Base-by-base conservation (phyloP, 805 yeast genomes). In the Nakazawaea wickerhamii region DNA sequence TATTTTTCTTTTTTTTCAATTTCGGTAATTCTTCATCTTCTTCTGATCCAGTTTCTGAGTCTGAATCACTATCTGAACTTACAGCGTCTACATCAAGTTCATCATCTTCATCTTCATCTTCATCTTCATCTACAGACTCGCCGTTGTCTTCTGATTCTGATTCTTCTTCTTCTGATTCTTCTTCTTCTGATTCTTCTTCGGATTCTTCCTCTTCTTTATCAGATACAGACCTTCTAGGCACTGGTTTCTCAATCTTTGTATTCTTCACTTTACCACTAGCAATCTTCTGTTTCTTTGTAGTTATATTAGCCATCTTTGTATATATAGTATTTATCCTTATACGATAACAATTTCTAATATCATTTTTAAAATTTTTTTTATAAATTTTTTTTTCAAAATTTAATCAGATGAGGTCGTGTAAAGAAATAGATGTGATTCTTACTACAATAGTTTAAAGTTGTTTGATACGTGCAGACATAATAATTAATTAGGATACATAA, bases 1-100 rank as follows among this genome's bases (percentile, higher is more conserved):
- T 64, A 40, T 73, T 73, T 54, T 69, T 72, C 61, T 75, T 77
- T 48, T 81, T 75, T 54, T 73, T 71, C 51, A 65, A 63, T 32
- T 58, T 54, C 70, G 79, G 51, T 65, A 55, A 47, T 15, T 44
- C 48, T 13, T 58, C 60, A 25, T 23, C 50, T 4, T 14, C 14
- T 5, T 36, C 36, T 3, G 39, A 27, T 5, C 21, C 54, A 13
- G 41, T 48, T 10, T 48, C 49, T 5, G 43, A 39, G 3, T 27
- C 50, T 13, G 40, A 32, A 20, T 30, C 45, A 15, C 41, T 43
- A 22, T 40, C 43, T 22, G 20, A 38, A 19, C 45, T 48, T 5
- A 19, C 41, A 5, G 40, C 50, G n/a, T 38, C 48, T 11, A 41
- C 50, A 30, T 34, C 48, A 22, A 34, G 14, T 25, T 39, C 46